phyloP scores from a whole-genome alignment of 2,329 filamentous ascomycete genomes.

The Colletotrichum melonis region DNA sequence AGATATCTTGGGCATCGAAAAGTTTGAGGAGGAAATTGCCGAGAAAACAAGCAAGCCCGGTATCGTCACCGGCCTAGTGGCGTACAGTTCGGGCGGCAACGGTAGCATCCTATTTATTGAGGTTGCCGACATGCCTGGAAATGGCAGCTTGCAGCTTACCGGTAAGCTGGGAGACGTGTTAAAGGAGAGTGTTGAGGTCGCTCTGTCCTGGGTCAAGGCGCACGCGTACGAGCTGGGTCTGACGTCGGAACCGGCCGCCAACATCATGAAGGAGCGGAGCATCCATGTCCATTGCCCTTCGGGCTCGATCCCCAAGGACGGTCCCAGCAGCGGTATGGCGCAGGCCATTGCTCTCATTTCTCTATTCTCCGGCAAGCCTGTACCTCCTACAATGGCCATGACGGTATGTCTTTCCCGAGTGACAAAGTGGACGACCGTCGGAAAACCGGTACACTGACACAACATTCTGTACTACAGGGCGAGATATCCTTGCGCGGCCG shows the following conservation, averaged over 20 bases:
- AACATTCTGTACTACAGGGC: slow-evolving; percentile 54
- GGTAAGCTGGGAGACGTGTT: slow-evolving; percentile 96
- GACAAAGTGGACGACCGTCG: background rate
- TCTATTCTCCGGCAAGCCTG: slow-evolving; percentile 85
- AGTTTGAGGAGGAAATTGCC: slow-evolving; percentile 94
- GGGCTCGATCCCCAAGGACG: slow-evolving; percentile 95
- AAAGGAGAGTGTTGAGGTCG: slow-evolving; percentile 97
- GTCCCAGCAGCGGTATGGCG: slow-evolving; percentile 86
- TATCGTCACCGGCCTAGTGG: slow-evolving; percentile 95
- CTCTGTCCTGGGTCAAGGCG: slow-evolving; percentile 95
- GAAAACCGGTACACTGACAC: slow-evolving; percentile 26
- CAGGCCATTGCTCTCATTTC: slow-evolving; percentile 95
- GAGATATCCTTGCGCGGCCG: slow-evolving; percentile 85
- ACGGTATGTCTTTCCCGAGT: slow-evolving; percentile 66
- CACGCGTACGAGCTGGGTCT: slow-evolving; percentile 93
- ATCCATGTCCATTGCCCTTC: slow-evolving; percentile 97
- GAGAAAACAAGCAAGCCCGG: slow-evolving; percentile 87
- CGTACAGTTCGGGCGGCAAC: slow-evolving; percentile 91
- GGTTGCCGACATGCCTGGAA: slow-evolving; percentile 95
- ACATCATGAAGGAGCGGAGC: slow-evolving; percentile 95
- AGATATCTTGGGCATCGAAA: slow-evolving; percentile 90
- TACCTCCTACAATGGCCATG: slow-evolving; percentile 95
- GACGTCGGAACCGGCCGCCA: slow-evolving; percentile 81
- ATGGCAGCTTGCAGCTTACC: slow-evolving; percentile 91
- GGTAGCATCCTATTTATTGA: slow-evolving; percentile 99